phyloP scores from a whole-genome alignment of 352 stramenopile species.

The Phytophthora constricta region DNA sequence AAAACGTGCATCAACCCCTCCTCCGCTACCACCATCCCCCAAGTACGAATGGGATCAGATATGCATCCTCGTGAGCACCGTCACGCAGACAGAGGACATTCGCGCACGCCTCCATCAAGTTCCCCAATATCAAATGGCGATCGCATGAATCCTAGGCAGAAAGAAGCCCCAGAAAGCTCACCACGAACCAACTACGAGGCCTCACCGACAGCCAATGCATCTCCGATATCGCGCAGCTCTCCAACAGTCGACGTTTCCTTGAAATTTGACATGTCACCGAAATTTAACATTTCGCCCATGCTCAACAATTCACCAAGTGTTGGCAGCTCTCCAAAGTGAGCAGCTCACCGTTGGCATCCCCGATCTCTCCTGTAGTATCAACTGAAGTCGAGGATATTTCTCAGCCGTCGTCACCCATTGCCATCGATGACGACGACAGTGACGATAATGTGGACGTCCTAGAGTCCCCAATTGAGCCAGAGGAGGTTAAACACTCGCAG shows the following conservation, averaged over 20 bases:
- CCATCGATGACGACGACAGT: background rate
- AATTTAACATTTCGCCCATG: slow-evolving; percentile 20
- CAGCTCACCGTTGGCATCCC: slow-evolving; percentile 37
- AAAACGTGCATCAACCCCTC: slow-evolving; percentile 36
- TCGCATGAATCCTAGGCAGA: slow-evolving; percentile 13
- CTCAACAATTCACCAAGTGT: slow-evolving; percentile 20
- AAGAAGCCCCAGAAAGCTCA: slow-evolving; percentile 11
- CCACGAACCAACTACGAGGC: slow-evolving; percentile 27
- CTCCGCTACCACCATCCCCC: slow-evolving; percentile 33
- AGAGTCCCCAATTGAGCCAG: slow-evolving; percentile 2
- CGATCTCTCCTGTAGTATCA: slow-evolving; percentile 25
- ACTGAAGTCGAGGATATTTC: slow-evolving; percentile 6
- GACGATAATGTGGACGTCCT: slow-evolving; percentile 6
- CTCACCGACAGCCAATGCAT: slow-evolving; percentile 30
- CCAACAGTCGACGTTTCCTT: background rate
- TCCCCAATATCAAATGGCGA: slow-evolving; percentile 24
- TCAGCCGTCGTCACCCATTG: slow-evolving; percentile 7
- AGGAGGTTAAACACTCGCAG: slow-evolving; percentile 14
- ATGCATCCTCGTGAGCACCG: slow-evolving; percentile 21
- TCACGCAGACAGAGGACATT: slow-evolving; percentile 22
- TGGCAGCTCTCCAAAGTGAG: slow-evolving; percentile 38
- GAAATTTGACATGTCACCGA: slow-evolving; percentile 23
- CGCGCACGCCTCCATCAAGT: slow-evolving; percentile 25
- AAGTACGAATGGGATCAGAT: slow-evolving; percentile 27
- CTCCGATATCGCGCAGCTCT: slow-evolving; percentile 20